Evolutionary conservation across 495 filamentous ascomycete species (phyloP), one percentile per base, ranked within the genome.

Genomic region (Daldinia vernicosa): DNA sequence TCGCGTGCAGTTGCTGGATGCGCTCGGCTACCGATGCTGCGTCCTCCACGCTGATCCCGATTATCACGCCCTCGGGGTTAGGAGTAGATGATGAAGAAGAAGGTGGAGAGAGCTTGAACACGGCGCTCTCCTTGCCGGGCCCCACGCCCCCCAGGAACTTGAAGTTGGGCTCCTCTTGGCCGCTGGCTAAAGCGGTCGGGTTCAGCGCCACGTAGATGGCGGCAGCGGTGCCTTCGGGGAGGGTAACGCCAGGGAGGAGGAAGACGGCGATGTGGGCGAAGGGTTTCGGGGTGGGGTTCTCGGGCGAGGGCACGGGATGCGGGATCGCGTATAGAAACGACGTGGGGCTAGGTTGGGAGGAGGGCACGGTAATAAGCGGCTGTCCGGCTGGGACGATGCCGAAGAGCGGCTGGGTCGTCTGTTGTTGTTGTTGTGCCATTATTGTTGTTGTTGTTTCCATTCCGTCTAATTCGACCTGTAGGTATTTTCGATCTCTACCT

Each of bases 211-310:
- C 83, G 81, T 97, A 98, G 64, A 99, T 93, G 19, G 92, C 93
- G 7, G 94, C 95, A 2, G 92, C 93, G 47, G 92, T 92, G 71
- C 87, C 87, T 4, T 84, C 84, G 0, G 94, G 94, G 0, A 99
- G 86, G 30, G 84, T 77, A 7, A 88, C 85, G 54, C 91, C 92
- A 1, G 95, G 95, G 6, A 97, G 89, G 40, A 98, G 82, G 84
- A 99, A 98, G 69, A 97, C 88, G 68, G 92, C 91, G 60, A 99
- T 81, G 70, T 98, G 93, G 50, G 84, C 86, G 84, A 97, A 93
- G 53, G 79, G 61, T 27, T 76, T 77, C 14, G 67, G 15, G 11
- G 60, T 28, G 1, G 76, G 45, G 55, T 70, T 53, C 12, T 78
- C 27, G 39, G 69, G 66, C 1, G 64, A 68, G 27, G 70, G 47